A percentile compares a stretch with the other conserved stretches of the same genome.
These are phyloP conservation scores for Sanghuangporus baumii DNA, from an alignment of 1,284 basidiomycete genomes.

Conservation along the genomic window DNA sequence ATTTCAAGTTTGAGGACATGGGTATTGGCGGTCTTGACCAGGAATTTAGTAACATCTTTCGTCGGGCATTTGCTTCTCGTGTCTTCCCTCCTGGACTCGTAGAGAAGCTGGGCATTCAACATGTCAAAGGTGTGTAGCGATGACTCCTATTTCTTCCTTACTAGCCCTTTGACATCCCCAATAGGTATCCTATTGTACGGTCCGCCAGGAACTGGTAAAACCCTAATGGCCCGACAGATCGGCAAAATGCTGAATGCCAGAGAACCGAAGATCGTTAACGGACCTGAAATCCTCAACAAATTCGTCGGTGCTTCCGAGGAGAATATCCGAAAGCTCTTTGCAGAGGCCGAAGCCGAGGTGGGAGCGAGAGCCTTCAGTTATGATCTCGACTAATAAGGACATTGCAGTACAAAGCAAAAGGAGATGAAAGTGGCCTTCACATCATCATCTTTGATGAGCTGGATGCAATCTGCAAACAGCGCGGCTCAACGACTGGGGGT, in stretches of 20 bases:
- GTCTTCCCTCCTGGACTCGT: constrained; percentile 97
- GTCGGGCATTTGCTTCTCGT: constrained; percentile 96
- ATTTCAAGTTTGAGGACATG: constrained; percentile 99
- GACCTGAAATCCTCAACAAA: constrained; percentile 96
- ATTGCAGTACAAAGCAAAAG: constrained; percentile 91
- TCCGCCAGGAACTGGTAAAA: constrained; percentile 98
- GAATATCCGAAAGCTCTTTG: constrained; percentile 97
- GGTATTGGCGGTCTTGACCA: constrained; percentile 96
- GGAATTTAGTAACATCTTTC: constrained; percentile 96
- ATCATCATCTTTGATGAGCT: constrained; percentile 99
- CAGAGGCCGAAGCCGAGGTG: constrained; percentile 95
- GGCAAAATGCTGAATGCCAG: constrained; percentile 99
- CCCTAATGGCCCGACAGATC: constrained; percentile 96
- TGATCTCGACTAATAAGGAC: constrained; percentile 1
- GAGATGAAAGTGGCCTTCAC: constrained; percentile 96
- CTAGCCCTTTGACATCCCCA: background rate
- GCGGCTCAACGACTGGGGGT: constrained; percentile 84
- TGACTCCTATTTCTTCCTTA: background rate
- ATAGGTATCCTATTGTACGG: constrained; percentile 91
- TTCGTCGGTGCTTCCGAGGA: constrained; percentile 98
- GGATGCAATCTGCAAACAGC: constrained; percentile 98
- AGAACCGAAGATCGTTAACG: constrained; percentile 98
- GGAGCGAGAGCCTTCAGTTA: constrained; percentile 19
- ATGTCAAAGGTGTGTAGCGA: constrained; percentile 79
- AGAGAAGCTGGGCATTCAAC: constrained; percentile 97